These are phyloP conservation scores for Coemansia sp. DNA, from an alignment of 192 early-diverging fungal species.

Conservation along the genomic window DNA sequence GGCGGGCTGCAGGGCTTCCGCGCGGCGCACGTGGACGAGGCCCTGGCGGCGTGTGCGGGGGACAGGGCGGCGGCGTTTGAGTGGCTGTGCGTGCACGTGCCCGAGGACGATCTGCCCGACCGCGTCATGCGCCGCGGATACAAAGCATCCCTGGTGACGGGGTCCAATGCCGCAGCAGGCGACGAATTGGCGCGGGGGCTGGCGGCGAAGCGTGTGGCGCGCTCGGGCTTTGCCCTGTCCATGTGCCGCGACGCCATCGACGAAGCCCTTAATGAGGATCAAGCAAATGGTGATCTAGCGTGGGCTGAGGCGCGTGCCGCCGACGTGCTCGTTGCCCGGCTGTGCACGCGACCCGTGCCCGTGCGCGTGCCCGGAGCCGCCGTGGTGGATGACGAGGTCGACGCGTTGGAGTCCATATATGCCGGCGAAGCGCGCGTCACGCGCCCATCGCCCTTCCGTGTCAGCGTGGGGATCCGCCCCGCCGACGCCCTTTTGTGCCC, in stretches of 20 bases:
- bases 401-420: constrained; percentile 32
- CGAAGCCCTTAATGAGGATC: not conserved
- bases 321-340: not conserved
- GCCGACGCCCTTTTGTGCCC: not conserved
- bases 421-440: constrained; percentile 16
- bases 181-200: not conserved
- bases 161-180: not conserved
- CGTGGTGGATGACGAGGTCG: constrained; percentile 25
- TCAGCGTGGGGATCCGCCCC: constrained; percentile 22
- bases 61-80: constrained; percentile 59
- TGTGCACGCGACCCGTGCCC: constrained; percentile 1
- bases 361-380: not conserved
- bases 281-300: not conserved
- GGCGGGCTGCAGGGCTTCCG: constrained; percentile 63
- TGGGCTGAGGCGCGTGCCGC: constrained; percentile 19
- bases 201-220: constrained; percentile 23
- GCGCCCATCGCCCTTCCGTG: not conserved
- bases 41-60: constrained; percentile 58
- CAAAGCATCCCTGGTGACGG: constrained; percentile 13
- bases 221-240: constrained; percentile 28
- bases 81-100: constrained; percentile 89
- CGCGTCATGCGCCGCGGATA: constrained; percentile 30
- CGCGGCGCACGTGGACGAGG: constrained; percentile 70
- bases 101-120: constrained; percentile 73
- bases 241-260: not conserved